Base-by-base conservation (phyloP, 1,284 basidiomycete genomes). In the Amylostereum areolatum region DNA sequence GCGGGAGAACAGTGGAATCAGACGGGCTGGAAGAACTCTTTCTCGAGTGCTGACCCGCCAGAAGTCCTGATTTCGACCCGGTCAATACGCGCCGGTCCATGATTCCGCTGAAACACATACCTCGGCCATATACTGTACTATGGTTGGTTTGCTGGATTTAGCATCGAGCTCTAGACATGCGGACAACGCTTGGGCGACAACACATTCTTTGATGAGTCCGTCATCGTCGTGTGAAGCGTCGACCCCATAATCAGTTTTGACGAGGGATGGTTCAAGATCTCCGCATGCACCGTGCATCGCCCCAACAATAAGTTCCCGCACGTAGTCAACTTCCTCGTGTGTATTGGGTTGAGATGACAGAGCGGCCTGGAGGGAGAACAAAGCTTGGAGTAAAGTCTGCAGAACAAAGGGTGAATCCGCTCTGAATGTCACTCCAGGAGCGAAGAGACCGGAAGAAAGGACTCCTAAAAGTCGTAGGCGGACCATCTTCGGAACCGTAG, bases 351-450 rank as follows among this genome's bases (percentile, higher is more conserved):
- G 58, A 12, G 54, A 52, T 7, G 55, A 56, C 10, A 61, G 71
- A 62, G 45, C 75, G 50, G 44, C 66, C 52, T 81, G 66, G 12
- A 85, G 68, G 0, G 72, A 64, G 49, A 82, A 74, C 7, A 87
- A 63, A 0, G 68, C 72, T 42, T 77, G 75, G 3, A 74, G 61
- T 6, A 87, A 61, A 2, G 77, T 74, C 53, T 76, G 74, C 37
- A 84, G 69, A n/a, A 73, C 67, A 34, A 68, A 57, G 1, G 77
- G 73, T 1, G 73, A 72, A 9, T 72, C 66, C 5, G 72, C 62
- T 2, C 65, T 55, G 49, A 76, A 72, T 5, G 67, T 68, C 31
- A 64, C 70, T 33, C 75, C 74, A 7, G 68, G 66, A 24, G 75
- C 67, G 51, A 72, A 74, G 3, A 82, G 60, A 18, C 82, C 59